Evolutionary conservation across 805 yeast genomes (phyloP), one percentile per base, ranked within the genome.

Genomic region (Hanseniaspora opuntiae): DNA sequence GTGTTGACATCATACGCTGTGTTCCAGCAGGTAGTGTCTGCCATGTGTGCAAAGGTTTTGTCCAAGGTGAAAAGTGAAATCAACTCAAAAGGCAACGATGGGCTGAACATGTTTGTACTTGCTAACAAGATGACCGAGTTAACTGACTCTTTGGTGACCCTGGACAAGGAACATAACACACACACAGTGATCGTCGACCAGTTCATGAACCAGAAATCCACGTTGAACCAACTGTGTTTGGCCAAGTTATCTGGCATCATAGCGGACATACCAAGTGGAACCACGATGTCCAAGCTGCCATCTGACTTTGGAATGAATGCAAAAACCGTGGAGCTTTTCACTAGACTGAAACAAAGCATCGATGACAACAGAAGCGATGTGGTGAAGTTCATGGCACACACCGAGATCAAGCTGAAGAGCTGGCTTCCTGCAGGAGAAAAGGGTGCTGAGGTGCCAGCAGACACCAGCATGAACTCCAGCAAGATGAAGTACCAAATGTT

Each of bases 271-370:
- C 33, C 35, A 33, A 32, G 9, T 46, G 54, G 14, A 57, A 60
- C 32, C 61, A 60, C 52, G 55, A 58, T 20, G 48, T 47, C 33
- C 35, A 61, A 52, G 60, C 62, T 82, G 39, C 83, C 86, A 11
- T 74, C 74, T 46, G 96, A 86, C 57, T 76, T 75, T 59, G 84
- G 85, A 51, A 77, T 86, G 45, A 75, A 84, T 42, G 88, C 81
- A 60, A 73, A 79, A 16, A 81, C 86, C 0, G 81, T 82, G n/a
- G 90, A 84, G 55, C 68, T 81, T 9, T 77, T 85, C 70, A 78
- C 88, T 0, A 73, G 79, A 55, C 68, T 87, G 50, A 72, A 86
- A 45, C 53, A 49, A 24, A 77, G 78, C 51, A 70, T 86, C 35
- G 73, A 84, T 30, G 86, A 81, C 55, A 81, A 78, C 62, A 72